Percentiles rank a stretch among this genome's conserved stretches.
Conservation (phyloP, 2,329 filamentous ascomycete species). For the Fusarium acutatum region DNA sequence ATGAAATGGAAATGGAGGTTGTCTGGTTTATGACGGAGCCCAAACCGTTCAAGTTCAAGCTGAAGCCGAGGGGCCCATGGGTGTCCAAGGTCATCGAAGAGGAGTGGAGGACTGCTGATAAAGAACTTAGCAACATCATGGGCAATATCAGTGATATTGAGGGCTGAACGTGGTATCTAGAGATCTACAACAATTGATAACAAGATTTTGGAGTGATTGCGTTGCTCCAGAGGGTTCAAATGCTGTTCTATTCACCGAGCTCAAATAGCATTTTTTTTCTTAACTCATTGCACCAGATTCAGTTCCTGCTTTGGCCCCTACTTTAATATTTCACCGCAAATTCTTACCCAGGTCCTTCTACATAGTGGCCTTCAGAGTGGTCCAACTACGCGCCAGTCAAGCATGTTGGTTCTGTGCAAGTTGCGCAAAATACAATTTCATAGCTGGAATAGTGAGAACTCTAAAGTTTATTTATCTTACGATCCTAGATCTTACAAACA, state of each 20-base stretch:
- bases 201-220: not conserved
- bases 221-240: not conserved
- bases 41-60: not conserved
- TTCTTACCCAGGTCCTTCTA: too few species aligned
- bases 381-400: too few species aligned
- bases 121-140: not conserved
- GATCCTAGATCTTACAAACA: too few species aligned
- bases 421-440: too few species aligned
- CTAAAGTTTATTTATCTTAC: too few species aligned
- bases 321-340: too few species aligned
- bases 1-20: not conserved
- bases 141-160: not conserved
- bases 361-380: too few species aligned
- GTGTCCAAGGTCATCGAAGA: not conserved
- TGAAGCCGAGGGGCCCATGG: not conserved
- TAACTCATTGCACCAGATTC: too few species aligned
- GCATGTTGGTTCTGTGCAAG: too few species aligned
- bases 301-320: too few species aligned
- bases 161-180: accelerated
- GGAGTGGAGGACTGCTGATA: not conserved
- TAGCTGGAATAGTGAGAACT: too few species aligned
- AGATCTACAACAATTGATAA: accelerated
- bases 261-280: not conserved
- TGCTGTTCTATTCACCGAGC: not conserved
- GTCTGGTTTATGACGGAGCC: not conserved